These are phyloP conservation scores for Cyberlindnera galapagoensis DNA, from an alignment of 805 yeast species.

Conservation along the genomic window DNA sequence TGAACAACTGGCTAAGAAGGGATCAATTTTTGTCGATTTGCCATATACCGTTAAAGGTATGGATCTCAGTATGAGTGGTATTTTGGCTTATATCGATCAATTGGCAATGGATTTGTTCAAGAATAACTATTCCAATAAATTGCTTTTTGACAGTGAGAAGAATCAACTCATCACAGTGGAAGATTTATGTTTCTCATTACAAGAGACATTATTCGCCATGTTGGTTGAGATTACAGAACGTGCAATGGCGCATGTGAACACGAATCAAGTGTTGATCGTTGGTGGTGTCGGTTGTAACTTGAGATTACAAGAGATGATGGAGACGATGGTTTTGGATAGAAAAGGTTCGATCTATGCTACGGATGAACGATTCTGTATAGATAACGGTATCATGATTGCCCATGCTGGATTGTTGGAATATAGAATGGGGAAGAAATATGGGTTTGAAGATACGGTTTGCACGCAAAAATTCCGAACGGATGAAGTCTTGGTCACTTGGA, in stretches of 20 bases:
- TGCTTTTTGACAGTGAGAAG: constrained; percentile 30
- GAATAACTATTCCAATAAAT: constrained; percentile 29
- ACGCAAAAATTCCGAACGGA: constrained; percentile 94
- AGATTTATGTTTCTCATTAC: constrained; percentile 88
- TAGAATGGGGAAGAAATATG: constrained; percentile 66
- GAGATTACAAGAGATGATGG: constrained; percentile 94
- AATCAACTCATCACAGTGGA: constrained; percentile 60
- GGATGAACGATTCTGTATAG: constrained; percentile 94
- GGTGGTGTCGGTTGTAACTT: constrained; percentile 99
- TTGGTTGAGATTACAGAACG: constrained; percentile 95
- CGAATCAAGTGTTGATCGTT: constrained; percentile 85
- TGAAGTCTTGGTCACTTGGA: constrained; percentile 86
- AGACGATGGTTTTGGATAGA: constrained; percentile 83
- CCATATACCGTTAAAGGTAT: constrained; percentile 98
- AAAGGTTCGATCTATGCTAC: constrained; percentile 90
- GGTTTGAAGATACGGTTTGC: constrained; percentile 68
- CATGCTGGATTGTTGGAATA: constrained; percentile 90
- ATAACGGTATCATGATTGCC: constrained; percentile 98
- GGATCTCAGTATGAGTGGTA: constrained; percentile 97
- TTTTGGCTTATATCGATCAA: constrained; percentile 76
- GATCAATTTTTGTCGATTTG: constrained; percentile 52
- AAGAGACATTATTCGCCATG: constrained; percentile 92
- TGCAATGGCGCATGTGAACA: constrained; percentile 95
- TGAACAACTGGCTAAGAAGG: constrained; percentile 82
- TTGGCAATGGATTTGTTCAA: constrained; percentile 69